phyloP scores from a whole-genome alignment of 306 rosid species.

The Acacia crassicarpa region DNA sequence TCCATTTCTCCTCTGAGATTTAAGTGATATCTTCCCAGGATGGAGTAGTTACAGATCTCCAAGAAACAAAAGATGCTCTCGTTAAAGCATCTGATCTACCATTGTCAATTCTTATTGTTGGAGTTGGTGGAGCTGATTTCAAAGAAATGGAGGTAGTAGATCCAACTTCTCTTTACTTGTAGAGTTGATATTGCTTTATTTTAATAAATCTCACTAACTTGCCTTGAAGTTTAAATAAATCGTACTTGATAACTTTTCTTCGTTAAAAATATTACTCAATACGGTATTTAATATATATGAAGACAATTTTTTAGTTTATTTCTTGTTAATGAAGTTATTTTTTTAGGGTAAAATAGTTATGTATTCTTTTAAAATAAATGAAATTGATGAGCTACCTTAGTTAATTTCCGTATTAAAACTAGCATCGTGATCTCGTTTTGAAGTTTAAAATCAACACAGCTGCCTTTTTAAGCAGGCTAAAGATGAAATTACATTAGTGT shows the following conservation, averaged over 20 bases:
- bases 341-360: background rate
- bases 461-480: background rate
- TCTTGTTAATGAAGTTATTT: background rate
- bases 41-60: constrained; percentile 99
- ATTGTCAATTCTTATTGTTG: constrained; percentile 91
- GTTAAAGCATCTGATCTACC: constrained; percentile 97
- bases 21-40: constrained; percentile 56
- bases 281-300: background rate
- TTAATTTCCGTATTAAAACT: background rate
- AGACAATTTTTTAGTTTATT: background rate
- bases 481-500: background rate
- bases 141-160: constrained; percentile 97
- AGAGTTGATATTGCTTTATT: constrained; percentile 19
- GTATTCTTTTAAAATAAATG: background rate
- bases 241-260: background rate
- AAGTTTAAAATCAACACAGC: background rate
- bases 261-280: background rate
- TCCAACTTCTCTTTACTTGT: constrained; percentile 9
- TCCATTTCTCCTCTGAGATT: constrained; percentile 32
- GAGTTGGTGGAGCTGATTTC: constrained; percentile 99
- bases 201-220: background rate
- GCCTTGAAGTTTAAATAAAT: background rate
- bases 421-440: background rate
- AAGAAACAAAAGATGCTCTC: constrained; percentile 98
- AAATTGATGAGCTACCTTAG: background rate